Conservation (phyloP, 2,329 filamentous ascomycete genomes). For the Diaporthe capsici region DNA sequence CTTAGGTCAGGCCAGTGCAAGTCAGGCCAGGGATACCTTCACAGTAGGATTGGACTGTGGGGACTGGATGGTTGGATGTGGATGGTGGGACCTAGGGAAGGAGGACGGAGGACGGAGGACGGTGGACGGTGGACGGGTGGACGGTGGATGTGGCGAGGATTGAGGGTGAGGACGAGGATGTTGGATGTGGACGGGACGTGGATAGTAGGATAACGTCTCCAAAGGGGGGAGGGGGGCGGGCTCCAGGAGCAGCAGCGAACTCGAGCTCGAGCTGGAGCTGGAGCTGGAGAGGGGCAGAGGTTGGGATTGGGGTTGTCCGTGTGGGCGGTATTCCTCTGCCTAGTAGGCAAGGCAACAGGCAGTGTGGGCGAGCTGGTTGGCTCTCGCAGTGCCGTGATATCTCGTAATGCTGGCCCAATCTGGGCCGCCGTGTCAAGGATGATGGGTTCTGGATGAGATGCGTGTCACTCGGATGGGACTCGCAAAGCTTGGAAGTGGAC, state of each 20-base stretch:
- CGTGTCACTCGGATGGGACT: slow-evolving; percentile 11
- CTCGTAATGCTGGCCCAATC: slow-evolving; percentile 24
- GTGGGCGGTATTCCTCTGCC: slow-evolving; percentile 1
- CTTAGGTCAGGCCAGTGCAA: background rate
- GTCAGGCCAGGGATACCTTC: slow-evolving; percentile 23
- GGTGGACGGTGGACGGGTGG: slow-evolving; percentile 6
- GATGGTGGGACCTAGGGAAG: slow-evolving; percentile 16
- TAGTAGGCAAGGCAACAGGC: background rate
- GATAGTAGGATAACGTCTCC: slow-evolving; percentile 4
- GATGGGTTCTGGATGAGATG: slow-evolving; percentile 20
- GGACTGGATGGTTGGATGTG: slow-evolving; percentile 21
- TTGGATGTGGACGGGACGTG: slow-evolving; percentile 3
- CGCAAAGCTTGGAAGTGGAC: background rate
- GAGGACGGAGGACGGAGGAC: slow-evolving; percentile 11
- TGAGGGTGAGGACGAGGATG: background rate
- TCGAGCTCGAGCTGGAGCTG: background rate
- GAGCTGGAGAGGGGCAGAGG: slow-evolving; percentile 5
- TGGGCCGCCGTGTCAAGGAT: slow-evolving; percentile 20
- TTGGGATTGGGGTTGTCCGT: slow-evolving; percentile 22
- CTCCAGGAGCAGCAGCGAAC: background rate
- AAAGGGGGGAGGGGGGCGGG: background rate
- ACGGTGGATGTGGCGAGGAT: slow-evolving; percentile 14
- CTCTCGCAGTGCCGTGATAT: slow-evolving; percentile 17
- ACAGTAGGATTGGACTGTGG: slow-evolving; percentile 21
- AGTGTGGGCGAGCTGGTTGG: slow-evolving; percentile 16